Base-by-base conservation (phyloP, 73 alveolate species). In the Uronychia binucleata region DNA sequence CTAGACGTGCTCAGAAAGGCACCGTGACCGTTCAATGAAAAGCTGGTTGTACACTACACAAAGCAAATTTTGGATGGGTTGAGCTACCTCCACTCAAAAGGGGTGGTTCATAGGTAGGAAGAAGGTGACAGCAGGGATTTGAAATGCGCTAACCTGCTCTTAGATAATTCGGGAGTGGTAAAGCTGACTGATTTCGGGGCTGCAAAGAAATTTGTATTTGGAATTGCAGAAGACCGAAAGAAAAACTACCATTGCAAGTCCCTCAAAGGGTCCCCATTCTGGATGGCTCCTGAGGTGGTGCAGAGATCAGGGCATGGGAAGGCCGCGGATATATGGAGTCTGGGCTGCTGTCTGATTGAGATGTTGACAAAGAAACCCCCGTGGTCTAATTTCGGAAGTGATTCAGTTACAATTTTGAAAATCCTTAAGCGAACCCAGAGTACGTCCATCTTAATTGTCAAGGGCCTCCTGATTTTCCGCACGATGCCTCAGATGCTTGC, bases 301-400 rank as follows among this genome's bases (percentile, higher is more conserved):
- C 30, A 77, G 31, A 58, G 91, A 75, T 85, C 75, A 67, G 89
- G 93, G n/a, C 94, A 94, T 80, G 97, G 95, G 0, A 92, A 88
- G 78, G 82, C 93, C 34, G 91, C 92, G 0, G 98, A 94, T 83
- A 87, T 92, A 8, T 94, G 98, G 98, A 94, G 98, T 93, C 93
- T 94, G 25, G 98, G 98, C 5, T 90, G 96, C 30, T 90, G 92
- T 26, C 81, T 94, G 19, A 90, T 92, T 25, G 98, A 94, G 59
- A 94, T 94, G 98, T 88, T 93, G 46, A 89, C 96, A 30, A 96
- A 96, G 0, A 59, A 86, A 34, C 99, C 98, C 32, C 99, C 99
- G 59, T 97, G 98, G 97, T 82, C 92, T 11, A 88, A 91, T 29
- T 13, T 27, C 29, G 83, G 92, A 28, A 86, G 35, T 14, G 82